Percentiles rank a stretch among this genome's conserved stretches.
Conservation (phyloP, 2,329 filamentous ascomycete genomes). For the Talaromyces amestolkiae region DNA sequence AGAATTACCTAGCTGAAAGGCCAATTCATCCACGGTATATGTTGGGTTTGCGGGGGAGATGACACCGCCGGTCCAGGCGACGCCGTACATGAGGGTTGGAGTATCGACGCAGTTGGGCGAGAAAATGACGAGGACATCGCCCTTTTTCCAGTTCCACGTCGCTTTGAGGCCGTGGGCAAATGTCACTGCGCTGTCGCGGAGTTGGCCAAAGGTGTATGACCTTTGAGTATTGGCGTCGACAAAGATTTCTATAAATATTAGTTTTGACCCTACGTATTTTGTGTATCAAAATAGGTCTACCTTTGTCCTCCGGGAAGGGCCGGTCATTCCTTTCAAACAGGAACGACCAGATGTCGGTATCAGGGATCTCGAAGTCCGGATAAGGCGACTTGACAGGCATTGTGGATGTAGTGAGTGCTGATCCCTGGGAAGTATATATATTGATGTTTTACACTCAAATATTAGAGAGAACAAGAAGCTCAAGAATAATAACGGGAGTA, state of each 20-base stretch:
- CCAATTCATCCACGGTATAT: constrained; percentile 79
- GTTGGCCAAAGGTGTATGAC: constrained; percentile 67
- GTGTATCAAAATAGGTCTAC: constrained; percentile 44
- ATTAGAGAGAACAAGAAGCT: not conserved
- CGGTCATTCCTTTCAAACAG: constrained; percentile 69
- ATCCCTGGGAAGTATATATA: not conserved
- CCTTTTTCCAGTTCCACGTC: constrained; percentile 73
- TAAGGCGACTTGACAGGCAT: constrained; percentile 74
- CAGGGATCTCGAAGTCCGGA: constrained; percentile 65
- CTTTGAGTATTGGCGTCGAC: constrained; percentile 69
- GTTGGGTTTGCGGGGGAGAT: constrained; percentile 84
- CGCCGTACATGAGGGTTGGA: constrained; percentile 71
- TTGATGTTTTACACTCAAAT: not conserved
- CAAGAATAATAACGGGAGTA: not conserved
- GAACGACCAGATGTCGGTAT: constrained; percentile 74
- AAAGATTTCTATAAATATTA: constrained; percentile 63
- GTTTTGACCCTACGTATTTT: not conserved
- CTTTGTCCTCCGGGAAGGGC: constrained; percentile 68
- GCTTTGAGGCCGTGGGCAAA: constrained; percentile 79
- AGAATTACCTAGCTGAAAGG: constrained; percentile 78
- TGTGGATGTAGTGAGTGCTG: not conserved
- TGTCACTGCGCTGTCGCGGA: constrained; percentile 64
- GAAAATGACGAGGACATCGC: constrained; percentile 79
- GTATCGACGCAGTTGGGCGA: constrained; percentile 85
- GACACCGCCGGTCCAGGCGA: constrained; percentile 78